Evolutionary conservation across 495 filamentous ascomycete species (phyloP).

Genomic region (Penicillium alfredii): DNA sequence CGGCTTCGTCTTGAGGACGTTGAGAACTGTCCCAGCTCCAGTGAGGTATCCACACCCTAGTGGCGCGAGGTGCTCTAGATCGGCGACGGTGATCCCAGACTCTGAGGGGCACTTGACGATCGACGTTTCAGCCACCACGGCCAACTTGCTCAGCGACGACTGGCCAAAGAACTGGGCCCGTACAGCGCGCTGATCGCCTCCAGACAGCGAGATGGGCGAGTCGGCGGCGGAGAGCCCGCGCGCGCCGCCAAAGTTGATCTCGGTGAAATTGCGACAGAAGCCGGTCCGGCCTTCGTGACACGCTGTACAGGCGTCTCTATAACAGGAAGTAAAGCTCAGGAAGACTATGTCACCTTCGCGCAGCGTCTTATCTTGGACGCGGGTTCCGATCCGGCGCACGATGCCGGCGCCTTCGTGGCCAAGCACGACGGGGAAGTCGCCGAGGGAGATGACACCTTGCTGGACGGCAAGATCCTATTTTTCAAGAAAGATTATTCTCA

Average conservation of each 20-base stretch:
- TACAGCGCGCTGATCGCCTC: constrained; percentile 24
- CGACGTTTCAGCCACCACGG: constrained; percentile 25
- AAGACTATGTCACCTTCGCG: constrained; percentile 42
- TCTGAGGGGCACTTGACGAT: constrained; percentile 24
- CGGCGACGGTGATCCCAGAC: constrained; percentile 7
- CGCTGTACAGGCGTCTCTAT: constrained; percentile 17
- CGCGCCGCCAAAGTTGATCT: constrained; percentile 33
- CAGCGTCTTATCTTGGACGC: constrained; percentile 32
- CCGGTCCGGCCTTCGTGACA: constrained; percentile 20
- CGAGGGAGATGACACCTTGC: constrained; percentile 26
- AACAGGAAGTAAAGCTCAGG: constrained; percentile 38
- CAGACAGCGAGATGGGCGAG: constrained; percentile 15
- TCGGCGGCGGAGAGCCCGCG: constrained; percentile 13
- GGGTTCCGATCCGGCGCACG: constrained; percentile 39
- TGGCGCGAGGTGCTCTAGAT: constrained; percentile 33
- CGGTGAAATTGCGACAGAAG: constrained; percentile 28
- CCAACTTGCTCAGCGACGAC: constrained; percentile 32
- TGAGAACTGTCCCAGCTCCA: constrained; percentile 40
- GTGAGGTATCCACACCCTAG: constrained; percentile 47
- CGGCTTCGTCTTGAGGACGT: constrained; percentile 25
- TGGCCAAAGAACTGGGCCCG: constrained; percentile 42
- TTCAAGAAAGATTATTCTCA: too few relatives aligned
- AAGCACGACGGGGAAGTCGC: constrained; percentile 34
- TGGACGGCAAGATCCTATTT: constrained; percentile 33
- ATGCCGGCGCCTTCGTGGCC: constrained; percentile 52